Evolutionary conservation across 441 rosid species (phyloP), one percentile per base, ranked within the genome.

Genomic region (Pelargonium citronellum): DNA sequence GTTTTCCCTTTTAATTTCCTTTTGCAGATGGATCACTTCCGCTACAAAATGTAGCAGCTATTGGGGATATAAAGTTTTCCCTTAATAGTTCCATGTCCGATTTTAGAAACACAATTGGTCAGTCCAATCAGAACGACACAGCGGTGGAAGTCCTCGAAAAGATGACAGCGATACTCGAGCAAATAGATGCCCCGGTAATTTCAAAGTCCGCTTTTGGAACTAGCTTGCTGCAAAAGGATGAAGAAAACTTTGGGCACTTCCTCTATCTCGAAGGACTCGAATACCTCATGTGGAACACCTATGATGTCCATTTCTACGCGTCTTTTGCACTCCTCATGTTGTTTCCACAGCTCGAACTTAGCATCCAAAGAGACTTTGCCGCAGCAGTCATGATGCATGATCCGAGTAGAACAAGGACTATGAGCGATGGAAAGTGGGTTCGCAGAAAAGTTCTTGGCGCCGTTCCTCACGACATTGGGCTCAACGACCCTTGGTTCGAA

Each of bases 311-410:
- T 62, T 75, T 75, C 69, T 75, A 75, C 49, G 74, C 78, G 11
- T 75, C 78, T 8, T 75, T 75, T 60, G 78, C 78, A 10, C 74
- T 75, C 10, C 68, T 75, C 5, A 74, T 44, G 68, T 34, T 75
- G 46, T 75, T 75, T 60, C 78, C 78, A 17, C 64, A 75, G 58
- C 71, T 75, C 16, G 74, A 75, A 44, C 78, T 75, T 10, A 75
- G 74, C 53, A 67, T 75, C 63, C 78, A 75, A 43, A 73, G 78
- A 34, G 78, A 75, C 68, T 75, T 75, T 67, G 78, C 78, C 9
- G 71, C 71, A 60, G 78, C 78, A 0, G 74, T 75, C 11, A 67
- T 75, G 39, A 70, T 70, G 51, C 74, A 75, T 15, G 78, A 75
- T 67, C 71, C 74, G 41, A 70, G 78, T 19, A 75, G 55, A 49